A percentile compares a stretch with the other conserved stretches of the same genome.
phyloP scores from a whole-genome alignment of 2,329 filamentous ascomycete species.

The Alternaria infectoria region DNA sequence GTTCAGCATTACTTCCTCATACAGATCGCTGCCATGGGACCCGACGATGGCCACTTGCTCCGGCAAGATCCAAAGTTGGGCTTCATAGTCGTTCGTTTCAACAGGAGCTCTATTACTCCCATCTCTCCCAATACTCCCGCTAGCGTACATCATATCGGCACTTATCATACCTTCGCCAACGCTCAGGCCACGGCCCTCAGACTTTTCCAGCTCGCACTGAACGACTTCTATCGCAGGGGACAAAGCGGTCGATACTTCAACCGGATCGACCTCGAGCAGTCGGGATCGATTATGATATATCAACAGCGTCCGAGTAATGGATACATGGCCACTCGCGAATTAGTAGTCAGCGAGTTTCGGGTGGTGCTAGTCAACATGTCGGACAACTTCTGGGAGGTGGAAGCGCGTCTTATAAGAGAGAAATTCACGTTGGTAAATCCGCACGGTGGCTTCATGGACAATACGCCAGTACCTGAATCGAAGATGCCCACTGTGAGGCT shows the following conservation, averaged over 20 bases:
- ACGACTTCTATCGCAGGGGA: neutral
- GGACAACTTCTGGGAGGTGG: neutral
- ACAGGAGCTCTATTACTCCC: neutral
- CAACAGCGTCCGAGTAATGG: neutral
- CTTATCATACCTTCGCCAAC: neutral
- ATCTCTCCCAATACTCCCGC: neutral
- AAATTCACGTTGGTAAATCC: neutral
- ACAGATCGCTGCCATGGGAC: neutral
- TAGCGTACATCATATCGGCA: neutral
- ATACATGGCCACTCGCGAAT: neutral
- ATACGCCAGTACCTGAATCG: neutral
- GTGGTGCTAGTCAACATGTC: neutral
- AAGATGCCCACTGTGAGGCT: neutral
- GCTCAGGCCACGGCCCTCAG: neutral
- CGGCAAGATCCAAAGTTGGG: neutral
- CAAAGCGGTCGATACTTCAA: conserved; percentile 2
- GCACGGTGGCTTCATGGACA: neutral
- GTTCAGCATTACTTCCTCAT: neutral
- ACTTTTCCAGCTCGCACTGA: neutral
- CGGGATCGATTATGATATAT: neutral
- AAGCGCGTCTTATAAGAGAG: neutral
- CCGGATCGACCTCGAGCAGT: neutral
- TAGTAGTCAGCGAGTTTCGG: neutral
- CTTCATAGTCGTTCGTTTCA: neutral
- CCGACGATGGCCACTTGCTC: neutral